Conservation (phyloP, 2,329 filamentous ascomycete genomes). For the Trichoderma arundinaceum region DNA sequence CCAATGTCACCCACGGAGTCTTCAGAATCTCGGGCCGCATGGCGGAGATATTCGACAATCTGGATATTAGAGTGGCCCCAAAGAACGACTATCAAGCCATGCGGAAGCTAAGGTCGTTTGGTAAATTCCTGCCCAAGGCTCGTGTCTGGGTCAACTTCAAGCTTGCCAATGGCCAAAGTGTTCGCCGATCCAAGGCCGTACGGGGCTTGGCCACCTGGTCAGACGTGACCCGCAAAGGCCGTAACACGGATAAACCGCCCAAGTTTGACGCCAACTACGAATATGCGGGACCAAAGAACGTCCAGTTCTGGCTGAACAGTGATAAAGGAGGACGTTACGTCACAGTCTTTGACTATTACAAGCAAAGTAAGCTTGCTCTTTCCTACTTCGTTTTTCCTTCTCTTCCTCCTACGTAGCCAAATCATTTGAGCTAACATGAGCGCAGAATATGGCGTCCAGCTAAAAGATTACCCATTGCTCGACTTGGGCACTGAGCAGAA, state of each 20-base stretch:
- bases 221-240: conserved; percentile 35
- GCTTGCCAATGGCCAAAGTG: conserved; percentile 41
- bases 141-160: conserved; percentile 45
- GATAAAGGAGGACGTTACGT: conserved; percentile 40
- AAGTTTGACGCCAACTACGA: conserved; percentile 37
- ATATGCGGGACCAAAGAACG: conserved; percentile 43
- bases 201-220: conserved; percentile 39
- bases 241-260: conserved; percentile 33
- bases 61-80: conserved; percentile 35
- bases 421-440: conserved; percentile 4
- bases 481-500: conserved; percentile 66
- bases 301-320: conserved; percentile 43
- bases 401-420: not conserved
- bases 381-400: not conserved
- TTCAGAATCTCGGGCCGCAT: conserved; percentile 53
- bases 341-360: conserved; percentile 53
- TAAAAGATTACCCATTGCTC: conserved; percentile 61
- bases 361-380: conserved; percentile 47
- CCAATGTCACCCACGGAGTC: conserved; percentile 60
- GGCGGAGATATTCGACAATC: conserved; percentile 42
- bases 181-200: conserved; percentile 42
- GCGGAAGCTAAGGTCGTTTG: conserved; percentile 40
- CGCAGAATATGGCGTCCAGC: conserved; percentile 45
- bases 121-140: conserved; percentile 49
- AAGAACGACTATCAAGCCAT: conserved; percentile 26